Evolutionary conservation across 2,329 filamentous ascomycete species (phyloP).

Genomic region (Claviceps maximensis): DNA sequence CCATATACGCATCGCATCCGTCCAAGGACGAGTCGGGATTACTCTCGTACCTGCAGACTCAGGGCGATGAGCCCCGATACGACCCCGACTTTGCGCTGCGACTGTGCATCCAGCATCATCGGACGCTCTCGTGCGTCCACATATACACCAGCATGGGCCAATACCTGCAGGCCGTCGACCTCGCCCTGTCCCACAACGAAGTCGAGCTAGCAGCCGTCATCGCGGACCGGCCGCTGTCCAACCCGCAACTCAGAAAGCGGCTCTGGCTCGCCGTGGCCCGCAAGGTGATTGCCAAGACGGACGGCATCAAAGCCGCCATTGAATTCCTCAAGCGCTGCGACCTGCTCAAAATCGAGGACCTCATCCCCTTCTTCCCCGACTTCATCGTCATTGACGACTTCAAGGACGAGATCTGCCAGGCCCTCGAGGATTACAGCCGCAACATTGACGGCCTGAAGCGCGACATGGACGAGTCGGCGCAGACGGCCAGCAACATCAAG

Average conservation of each 20-base stretch:
- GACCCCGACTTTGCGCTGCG: constrained; percentile 94
- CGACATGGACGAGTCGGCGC: constrained; percentile 91
- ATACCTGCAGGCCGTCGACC: constrained; percentile 82
- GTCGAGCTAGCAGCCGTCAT: constrained; percentile 82
- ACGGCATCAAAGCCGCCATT: constrained; percentile 84
- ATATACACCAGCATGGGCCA: constrained; percentile 97
- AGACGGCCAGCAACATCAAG: constrained; percentile 83
- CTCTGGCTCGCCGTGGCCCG: constrained; percentile 92
- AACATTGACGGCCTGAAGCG: constrained; percentile 79
- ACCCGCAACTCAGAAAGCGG: constrained; percentile 73
- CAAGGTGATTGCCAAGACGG: constrained; percentile 77
- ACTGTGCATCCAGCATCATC: constrained; percentile 85
- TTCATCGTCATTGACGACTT: constrained; percentile 99
- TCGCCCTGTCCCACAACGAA: constrained; percentile 80
- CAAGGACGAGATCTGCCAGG: constrained; percentile 92
- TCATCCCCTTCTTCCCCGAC: constrained; percentile 97
- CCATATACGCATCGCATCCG: constrained; percentile 80
- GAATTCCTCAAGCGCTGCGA: constrained; percentile 88
- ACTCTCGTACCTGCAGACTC: constrained; percentile 77
- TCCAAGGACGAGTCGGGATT: constrained; percentile 76
- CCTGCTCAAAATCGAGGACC: constrained; percentile 82
- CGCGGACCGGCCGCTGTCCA: constrained; percentile 71
- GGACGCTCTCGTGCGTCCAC: constrained; percentile 88
- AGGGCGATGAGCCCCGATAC: constrained; percentile 75
- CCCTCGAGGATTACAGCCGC: constrained; percentile 83